These are phyloP conservation scores for Blastocystis sp. DNA, from an alignment of 352 stramenopile species.

Conservation along the genomic window DNA sequence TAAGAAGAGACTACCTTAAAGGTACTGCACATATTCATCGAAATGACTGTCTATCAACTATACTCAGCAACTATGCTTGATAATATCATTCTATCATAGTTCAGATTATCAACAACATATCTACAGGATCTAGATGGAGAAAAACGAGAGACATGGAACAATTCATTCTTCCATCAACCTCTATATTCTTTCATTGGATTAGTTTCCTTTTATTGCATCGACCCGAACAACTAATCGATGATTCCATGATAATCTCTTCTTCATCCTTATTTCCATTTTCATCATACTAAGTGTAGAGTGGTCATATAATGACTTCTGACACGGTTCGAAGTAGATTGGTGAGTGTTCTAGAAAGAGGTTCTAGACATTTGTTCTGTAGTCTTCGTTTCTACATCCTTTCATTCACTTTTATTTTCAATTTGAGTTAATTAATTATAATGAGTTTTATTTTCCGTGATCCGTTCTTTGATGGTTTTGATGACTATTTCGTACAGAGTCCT, in stretches of 20 bases:
- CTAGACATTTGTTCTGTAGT: not conserved
- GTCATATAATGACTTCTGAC: not conserved
- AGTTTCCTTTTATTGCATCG: not conserved
- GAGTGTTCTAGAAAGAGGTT: constrained; percentile 7
- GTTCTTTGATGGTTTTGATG: constrained; percentile 58
- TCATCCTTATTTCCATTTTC: not conserved
- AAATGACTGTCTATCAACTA: too few relatives aligned
- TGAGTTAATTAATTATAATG: not conserved
- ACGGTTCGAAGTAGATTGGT: not conserved
- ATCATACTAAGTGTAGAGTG: not conserved
- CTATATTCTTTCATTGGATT: not conserved
- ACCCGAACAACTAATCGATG: not conserved
- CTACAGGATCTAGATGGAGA: too few relatives aligned
- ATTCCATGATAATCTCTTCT: not conserved
- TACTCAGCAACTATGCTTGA: too few relatives aligned
- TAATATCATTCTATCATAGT: too few relatives aligned
- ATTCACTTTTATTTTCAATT: constrained; percentile 8
- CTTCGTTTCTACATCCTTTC: not conserved
- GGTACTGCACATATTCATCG: too few relatives aligned
- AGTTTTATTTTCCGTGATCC: constrained; percentile 48
- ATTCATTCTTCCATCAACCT: too few relatives aligned
- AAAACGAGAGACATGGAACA: too few relatives aligned
- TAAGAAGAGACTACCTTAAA: too few relatives aligned
- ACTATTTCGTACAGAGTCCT: not conserved
- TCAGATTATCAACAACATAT: too few relatives aligned